Base-by-base conservation (phyloP, 2,329 filamentous ascomycete species). In the Pyrenochaeta sp. region DNA sequence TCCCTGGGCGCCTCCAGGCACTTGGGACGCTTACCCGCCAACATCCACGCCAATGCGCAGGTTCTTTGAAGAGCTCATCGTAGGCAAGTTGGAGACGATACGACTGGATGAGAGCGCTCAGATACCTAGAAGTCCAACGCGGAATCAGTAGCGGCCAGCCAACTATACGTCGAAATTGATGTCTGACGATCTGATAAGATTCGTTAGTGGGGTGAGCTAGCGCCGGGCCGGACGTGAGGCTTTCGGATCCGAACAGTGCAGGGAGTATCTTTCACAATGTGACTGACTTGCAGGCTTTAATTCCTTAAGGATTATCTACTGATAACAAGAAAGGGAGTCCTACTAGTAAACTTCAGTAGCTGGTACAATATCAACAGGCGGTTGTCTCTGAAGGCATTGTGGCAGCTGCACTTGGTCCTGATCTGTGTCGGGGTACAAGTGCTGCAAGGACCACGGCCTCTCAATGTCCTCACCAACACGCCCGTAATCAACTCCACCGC, bases 1-100 rank as follows among this genome's bases (percentile, higher is more conserved):
- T 14, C 17, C 5, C 6, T 9, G 2, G 22, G 43, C 32, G 37
- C 17, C 32, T 31, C 9, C 13, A 30, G 11, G 13, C n/a, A 17
- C n/a, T 27, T 19, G 10, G n/a, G 11, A 15, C 35, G 19, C 61
- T 48, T 50, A 68, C 71, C 69, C 73, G 52, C 73, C 72, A 17
- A 75, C 73, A 51, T 76, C 73, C 5, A 76, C 73, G 26, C 74
- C 74, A 34, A 77, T 73, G 23, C 73, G 67, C 34, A 75, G 46
- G 15, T 61, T 63, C 30, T 46, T 58, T 6, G 28, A 41, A 4
- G 30, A 26, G 21, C 35, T 15, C 57, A 61, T 62, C 1, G 22
- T 28, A 8, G 9, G 9, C 8, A 17, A 30, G 18, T n/a, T 4
- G 11, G 14, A 31, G 21, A n/a, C 24, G 7, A 24, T 13, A 26